phyloP scores from a whole-genome alignment of 2,329 filamentous ascomycete species.

The Claviceps sp. region DNA sequence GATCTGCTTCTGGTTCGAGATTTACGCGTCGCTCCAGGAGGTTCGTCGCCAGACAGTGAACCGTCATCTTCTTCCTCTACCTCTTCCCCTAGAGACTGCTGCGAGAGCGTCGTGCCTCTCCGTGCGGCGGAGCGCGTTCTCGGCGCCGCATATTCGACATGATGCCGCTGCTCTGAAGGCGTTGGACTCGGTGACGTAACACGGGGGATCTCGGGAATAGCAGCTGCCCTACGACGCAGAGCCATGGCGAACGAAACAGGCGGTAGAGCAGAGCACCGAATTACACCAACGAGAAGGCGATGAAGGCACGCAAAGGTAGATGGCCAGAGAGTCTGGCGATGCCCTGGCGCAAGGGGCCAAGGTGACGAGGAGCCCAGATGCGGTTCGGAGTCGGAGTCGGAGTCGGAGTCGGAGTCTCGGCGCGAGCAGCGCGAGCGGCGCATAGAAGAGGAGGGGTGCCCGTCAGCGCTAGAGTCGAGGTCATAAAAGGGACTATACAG shows the following conservation, averaged over 20 bases:
- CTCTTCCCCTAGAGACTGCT: conserved; percentile 43
- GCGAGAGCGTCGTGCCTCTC: conserved; percentile 38
- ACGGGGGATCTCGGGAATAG: conserved; percentile 65
- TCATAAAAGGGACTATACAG: conserved; percentile 9
- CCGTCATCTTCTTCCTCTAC: conserved; percentile 23
- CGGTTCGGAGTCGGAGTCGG: conserved; percentile 15
- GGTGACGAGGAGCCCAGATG: background rate
- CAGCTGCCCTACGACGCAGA: conserved; percentile 26
- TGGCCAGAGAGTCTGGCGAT: conserved; percentile 25
- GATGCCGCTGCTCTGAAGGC: conserved; percentile 18
- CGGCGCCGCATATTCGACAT: conserved; percentile 49
- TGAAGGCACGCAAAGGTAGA: conserved; percentile 32
- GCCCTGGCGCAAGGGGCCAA: conserved; percentile 9
- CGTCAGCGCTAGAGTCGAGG: conserved; percentile 12
- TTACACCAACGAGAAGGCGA: conserved; percentile 41
- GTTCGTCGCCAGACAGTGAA: conserved; percentile 19
- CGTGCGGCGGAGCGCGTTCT: conserved; percentile 60
- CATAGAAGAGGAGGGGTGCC: conserved; percentile 8
- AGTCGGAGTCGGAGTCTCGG: conserved; percentile 34
- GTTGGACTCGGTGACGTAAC: conserved; percentile 84
- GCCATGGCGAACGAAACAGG: conserved; percentile 45
- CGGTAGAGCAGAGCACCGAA: conserved; percentile 43
- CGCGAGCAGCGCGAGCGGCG: conserved; percentile 29
- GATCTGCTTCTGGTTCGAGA: conserved; percentile 61
- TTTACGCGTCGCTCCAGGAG: conserved; percentile 36